phyloP scores from a whole-genome alignment of 345 rosid species.

The Acer saccharum region DNA sequence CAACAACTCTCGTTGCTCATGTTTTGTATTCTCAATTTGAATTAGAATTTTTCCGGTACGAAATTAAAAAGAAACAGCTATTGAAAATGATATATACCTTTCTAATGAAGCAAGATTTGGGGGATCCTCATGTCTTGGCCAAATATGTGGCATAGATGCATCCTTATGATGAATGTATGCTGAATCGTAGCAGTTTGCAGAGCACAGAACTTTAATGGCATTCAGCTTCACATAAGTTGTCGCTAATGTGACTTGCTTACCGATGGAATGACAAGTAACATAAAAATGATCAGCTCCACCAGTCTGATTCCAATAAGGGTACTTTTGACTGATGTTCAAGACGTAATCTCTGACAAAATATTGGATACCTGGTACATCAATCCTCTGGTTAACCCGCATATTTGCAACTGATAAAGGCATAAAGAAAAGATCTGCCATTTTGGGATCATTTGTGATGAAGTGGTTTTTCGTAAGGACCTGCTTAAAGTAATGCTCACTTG shows the following conservation, averaged over 20 bases:
- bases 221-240: slow-evolving; percentile 38
- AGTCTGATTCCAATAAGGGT: slow-evolving; percentile 57
- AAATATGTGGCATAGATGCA: slow-evolving; percentile 54
- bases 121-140: slow-evolving; percentile 55
- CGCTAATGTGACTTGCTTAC: slow-evolving; percentile 44
- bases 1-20: neutral
- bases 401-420: slow-evolving; percentile 59
- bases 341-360: slow-evolving; percentile 48
- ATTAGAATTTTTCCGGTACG: neutral
- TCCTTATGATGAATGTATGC: slow-evolving; percentile 57
- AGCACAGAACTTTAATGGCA: slow-evolving; percentile 59
- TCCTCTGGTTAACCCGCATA: slow-evolving; percentile 48
- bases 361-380: slow-evolving; percentile 39
- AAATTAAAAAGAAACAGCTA: neutral
- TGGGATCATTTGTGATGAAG: slow-evolving; percentile 51
- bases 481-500: slow-evolving; percentile 63
- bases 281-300: slow-evolving; percentile 60
- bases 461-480: slow-evolving; percentile 47
- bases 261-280: slow-evolving; percentile 53
- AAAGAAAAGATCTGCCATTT: slow-evolving; percentile 52
- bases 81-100: slow-evolving; percentile 31
- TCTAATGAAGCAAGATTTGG: slow-evolving; percentile 37
- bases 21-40: neutral
- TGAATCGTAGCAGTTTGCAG: slow-evolving; percentile 43
- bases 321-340: slow-evolving; percentile 39